phyloP scores from a whole-genome alignment of 495 filamentous ascomycete genomes.

The Friedmanniomyces endolithicus region DNA sequence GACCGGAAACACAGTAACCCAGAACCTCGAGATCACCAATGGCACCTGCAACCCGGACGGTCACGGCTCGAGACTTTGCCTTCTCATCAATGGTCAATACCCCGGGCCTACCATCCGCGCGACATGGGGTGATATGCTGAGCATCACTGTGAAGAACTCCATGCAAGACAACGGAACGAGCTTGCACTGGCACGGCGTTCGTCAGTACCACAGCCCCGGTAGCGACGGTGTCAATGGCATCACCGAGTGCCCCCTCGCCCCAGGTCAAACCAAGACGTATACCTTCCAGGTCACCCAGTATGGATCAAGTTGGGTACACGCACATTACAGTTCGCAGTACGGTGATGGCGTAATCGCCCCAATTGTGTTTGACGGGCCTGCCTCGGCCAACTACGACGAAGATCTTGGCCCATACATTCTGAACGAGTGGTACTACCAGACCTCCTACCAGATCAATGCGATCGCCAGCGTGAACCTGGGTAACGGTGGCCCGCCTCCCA shows the following conservation, averaged over 20 bases:
- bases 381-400: constrained; percentile 30
- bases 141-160: constrained; percentile 25
- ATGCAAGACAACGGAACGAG: constrained; percentile 29
- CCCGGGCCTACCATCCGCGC: constrained; percentile 23
- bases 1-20: constrained; percentile 18
- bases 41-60: constrained; percentile 23
- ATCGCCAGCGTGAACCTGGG: constrained; percentile 5
- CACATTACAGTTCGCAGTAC: constrained; percentile 28
- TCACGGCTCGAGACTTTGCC: constrained; percentile 3
- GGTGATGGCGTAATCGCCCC: constrained; percentile 28
- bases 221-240: constrained; percentile 29
- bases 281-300: constrained; percentile 30
- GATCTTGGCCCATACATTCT: constrained; percentile 28
- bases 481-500: constrained; percentile 18
- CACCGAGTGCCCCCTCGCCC: constrained; percentile 32
- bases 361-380: constrained; percentile 30
- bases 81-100: constrained; percentile 24
- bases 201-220: constrained; percentile 23
- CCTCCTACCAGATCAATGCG: constrained; percentile 14
- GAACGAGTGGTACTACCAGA: constrained; percentile 31
- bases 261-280: constrained; percentile 27
- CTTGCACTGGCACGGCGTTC: constrained; percentile 33
- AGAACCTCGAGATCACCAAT: constrained; percentile 22
- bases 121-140: constrained; percentile 28
- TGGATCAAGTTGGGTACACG: constrained; percentile 32